Evolutionary conservation across 2,329 filamentous ascomycete genomes (phyloP).

Genomic region (Aspergillus ochraceoroseus): DNA sequence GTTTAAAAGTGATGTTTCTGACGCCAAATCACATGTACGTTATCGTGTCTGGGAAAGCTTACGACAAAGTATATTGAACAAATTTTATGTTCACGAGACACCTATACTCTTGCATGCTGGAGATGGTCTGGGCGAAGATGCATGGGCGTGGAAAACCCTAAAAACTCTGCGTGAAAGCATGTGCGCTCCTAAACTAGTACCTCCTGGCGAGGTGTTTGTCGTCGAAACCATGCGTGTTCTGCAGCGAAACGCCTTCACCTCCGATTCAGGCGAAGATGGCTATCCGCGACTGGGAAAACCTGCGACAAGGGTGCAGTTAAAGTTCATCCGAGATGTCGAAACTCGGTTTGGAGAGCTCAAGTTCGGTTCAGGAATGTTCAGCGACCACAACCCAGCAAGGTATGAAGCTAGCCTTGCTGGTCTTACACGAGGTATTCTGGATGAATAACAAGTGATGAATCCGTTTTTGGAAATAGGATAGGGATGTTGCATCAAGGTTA

Average conservation of each 20-base stretch:
- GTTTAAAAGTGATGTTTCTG: slow-evolving; percentile 66
- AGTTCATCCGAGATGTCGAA: slow-evolving; percentile 67
- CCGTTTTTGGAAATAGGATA: not conserved
- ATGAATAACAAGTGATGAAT: slow-evolving; percentile 30
- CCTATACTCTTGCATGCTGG: slow-evolving; percentile 43
- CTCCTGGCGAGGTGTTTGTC: slow-evolving; percentile 70
- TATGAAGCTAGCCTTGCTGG: slow-evolving; percentile 67
- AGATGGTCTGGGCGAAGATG: slow-evolving; percentile 55
- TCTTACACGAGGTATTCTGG: slow-evolving; percentile 48
- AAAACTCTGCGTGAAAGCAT: slow-evolving; percentile 63
- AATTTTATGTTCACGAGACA: slow-evolving; percentile 54
- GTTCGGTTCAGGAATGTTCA: slow-evolving; percentile 68
- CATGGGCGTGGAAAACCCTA: slow-evolving; percentile 65
- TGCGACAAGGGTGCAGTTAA: slow-evolving; percentile 63
- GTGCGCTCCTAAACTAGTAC: slow-evolving; percentile 64
- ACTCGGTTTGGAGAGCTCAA: slow-evolving; percentile 63
- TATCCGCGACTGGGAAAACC: slow-evolving; percentile 54
- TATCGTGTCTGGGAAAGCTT: slow-evolving; percentile 62
- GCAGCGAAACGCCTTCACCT: slow-evolving; percentile 60
- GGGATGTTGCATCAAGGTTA: not conserved
- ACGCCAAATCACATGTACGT: slow-evolving; percentile 62
- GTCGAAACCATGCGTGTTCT: slow-evolving; percentile 65
- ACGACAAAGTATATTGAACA: slow-evolving; percentile 56
- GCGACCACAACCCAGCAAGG: slow-evolving; percentile 68
- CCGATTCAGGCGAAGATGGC: slow-evolving; percentile 41